These are phyloP conservation scores for Pestalotiopsis sp. DNA, from an alignment of 2,329 filamentous ascomycete genomes.

Conservation along the genomic window DNA sequence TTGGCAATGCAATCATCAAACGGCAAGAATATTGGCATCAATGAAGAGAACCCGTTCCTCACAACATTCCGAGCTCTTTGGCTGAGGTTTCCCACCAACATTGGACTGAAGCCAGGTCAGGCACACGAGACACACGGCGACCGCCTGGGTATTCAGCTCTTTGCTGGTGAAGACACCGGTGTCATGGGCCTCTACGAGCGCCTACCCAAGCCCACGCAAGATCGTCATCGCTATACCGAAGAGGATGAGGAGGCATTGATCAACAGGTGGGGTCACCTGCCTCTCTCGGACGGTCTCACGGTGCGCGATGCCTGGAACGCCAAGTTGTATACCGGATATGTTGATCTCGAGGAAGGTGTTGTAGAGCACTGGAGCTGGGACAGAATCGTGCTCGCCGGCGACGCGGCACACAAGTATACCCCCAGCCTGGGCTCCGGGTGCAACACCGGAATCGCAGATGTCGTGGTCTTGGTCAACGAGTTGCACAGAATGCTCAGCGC, in stretches of 20 bases:
- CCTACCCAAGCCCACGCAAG: constrained; percentile 26
- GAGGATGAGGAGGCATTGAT: constrained; percentile 29
- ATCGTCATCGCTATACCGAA: constrained; percentile 26
- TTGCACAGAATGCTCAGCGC: constrained; percentile 16
- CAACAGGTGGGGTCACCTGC: constrained; percentile 28
- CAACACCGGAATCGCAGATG: constrained; percentile 33
- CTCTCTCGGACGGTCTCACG: constrained; percentile 16
- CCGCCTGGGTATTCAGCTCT: constrained; percentile 28
- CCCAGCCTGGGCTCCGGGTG: constrained; percentile 34
- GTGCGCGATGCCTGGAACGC: constrained; percentile 19
- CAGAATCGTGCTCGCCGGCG: constrained; percentile 10
- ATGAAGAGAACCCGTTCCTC: constrained; percentile 33
- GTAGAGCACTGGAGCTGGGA: constrained; percentile 14
- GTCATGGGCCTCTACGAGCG: constrained; percentile 38
- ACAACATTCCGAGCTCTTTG: constrained; percentile 36
- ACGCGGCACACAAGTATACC: constrained; percentile 35
- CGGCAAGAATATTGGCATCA: constrained; percentile 12
- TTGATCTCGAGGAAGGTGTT: constrained; percentile 10
- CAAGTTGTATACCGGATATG: neutral
- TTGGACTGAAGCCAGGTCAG: constrained; percentile 23
- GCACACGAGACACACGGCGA: constrained; percentile 34
- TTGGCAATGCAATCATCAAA: neutral
- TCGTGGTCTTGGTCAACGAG: constrained; percentile 29
- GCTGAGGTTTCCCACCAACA: constrained; percentile 30
- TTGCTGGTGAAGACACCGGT: constrained; percentile 29